Evolutionary conservation across 2,329 filamentous ascomycete species (phyloP), one percentile per base, ranked within the genome.

Genomic region (Diaporthe caulivora): DNA sequence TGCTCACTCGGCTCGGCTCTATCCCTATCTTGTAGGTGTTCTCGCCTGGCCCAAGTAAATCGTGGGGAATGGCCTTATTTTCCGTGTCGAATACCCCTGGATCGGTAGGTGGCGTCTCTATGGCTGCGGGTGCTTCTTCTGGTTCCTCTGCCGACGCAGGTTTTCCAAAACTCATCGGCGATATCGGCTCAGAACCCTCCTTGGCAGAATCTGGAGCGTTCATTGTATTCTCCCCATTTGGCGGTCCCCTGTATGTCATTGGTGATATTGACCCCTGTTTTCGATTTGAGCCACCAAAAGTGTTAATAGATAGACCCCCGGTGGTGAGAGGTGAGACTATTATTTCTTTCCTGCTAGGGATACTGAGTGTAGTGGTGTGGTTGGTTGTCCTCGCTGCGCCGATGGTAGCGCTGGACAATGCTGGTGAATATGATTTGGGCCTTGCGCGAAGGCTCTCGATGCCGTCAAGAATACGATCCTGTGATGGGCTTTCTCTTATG

Each of bases 401-500:
- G 51, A 71, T 40, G 31, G 29, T 53, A 24, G 34, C 24, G 44
- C 55, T 31, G 31, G 55, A 71, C 31, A 60, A 37, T 51, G 57
- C 57, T 40, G 68, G 68, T 29, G 68, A 71, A n/a, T 60, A 58
- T 62, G 68, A 60, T 51, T 70, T 65, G 31, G 62, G 62, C 15
- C 62, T 65, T 24, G 29, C 21, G 21, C 62, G 62, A 18, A 34
- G 21, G n/a, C 44, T n/a, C 29, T 51, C 62, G 29, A 51, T n/a
- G 17, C 54, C 31, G 29, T 57, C 34, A n/a, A 57, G 21, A 17
- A 34, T 47, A 31, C n/a, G 54, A 31, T 62, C 55, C n/a, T 31
- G 54, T 9, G 68, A 31, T 11, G 31, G 42, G 15, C 42, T 42
- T 34, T 42, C 55, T 51, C 68, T 53, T 42, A 71, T 62, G 21